Evolutionary conservation across 306 rosid species (phyloP), one percentile per base, ranked within the genome.

Genomic region (Quercus mongolica): DNA sequence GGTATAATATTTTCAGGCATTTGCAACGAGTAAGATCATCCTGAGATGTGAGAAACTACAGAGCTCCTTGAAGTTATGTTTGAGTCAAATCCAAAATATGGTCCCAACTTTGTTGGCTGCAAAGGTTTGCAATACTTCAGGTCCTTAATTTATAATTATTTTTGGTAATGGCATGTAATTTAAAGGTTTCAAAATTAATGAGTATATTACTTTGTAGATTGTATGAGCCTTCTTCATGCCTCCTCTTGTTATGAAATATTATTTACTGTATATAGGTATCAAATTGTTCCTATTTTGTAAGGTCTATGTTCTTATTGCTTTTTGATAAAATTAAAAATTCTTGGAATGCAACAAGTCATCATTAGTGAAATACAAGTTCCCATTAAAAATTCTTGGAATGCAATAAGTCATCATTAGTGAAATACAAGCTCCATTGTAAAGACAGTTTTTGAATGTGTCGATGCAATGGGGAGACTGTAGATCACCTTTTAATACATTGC

Each of bases 21-120:
- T 87, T 49, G 87, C 79, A 67, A 80, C 88, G 14, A 84, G 67
- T 35, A 86, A 33, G 81, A 87, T 81, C 51, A 65, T 86, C 51
- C 77, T 85, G 71, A 87, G 89, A 83, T 89, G 93, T 79, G 76
- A 86, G 78, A 87, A 52, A 79, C 56, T 86, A 74, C 23, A 84
- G 69, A 35, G 74, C 67, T 73, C 75, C 63, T 82, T 91, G 78
- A 81, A 69, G 52, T 55, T 82, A 14, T 73, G 77, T 76, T 82
- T 91, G 85, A 25, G 76, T 72, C 89, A 87, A 76, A 79, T 91
- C 79, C 96, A 86, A 77, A 61, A 57, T 31, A 46, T 74, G 2
- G 96, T 89, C 74, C 89, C 88, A 35, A 21, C 78, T 20, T 25
- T 73, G 74, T 81, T 91, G 83, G 91, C 85, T 84, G 83, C 78